Base-by-base conservation (phyloP, 1,284 basidiomycete species). In the Austroboletus olivaceoglutinosus region DNA sequence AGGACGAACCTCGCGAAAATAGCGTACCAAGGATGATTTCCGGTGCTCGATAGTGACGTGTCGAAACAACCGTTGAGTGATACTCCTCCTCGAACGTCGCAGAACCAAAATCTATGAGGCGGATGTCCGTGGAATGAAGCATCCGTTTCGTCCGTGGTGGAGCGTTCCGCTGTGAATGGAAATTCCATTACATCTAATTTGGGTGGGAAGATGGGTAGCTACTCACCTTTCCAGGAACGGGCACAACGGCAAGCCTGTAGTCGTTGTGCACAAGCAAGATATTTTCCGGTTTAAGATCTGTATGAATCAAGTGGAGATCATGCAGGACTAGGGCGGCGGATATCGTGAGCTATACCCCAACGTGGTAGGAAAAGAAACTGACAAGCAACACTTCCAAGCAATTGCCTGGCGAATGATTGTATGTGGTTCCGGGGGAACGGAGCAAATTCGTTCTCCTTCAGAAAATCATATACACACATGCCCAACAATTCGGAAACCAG, bases 81-180 rank as follows among this genome's bases (percentile, higher is more conserved):
- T 99, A 99, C 71, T 99, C 97, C 63, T 93, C 86, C 67, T 98
- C 91, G 65, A 99, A 99, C 1, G 96, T 99, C 3, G 97, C 97
- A 43, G 92, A 96, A 45, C 97, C 95, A 74, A 99, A 99, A 72
- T 99, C 97, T 70, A 99, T 99, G 42, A 99, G 77, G 33, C 91
- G 91, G 58, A 99, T 98, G 50, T 96, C 92, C 10, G 93, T 96
- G 48, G 89, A 90, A 48, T 84, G 77, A 48, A 98, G 76, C 54
- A 98, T 82, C 54, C 85, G 82, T 65, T 91, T 89, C 40, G 75
- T 70, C 65, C 82, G 78, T 33, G 80, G 73, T 51, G 78, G 75
- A 41, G 77, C 75, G 56, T 78, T 84, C 42, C 84, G 81, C 85
- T 89, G 57, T 36, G 38, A 47, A 53, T 23, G n/a, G 48, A 53